A percentile compares a stretch with the other conserved stretches of the same genome.
phyloP scores from a whole-genome alignment of 495 filamentous ascomycete species.

The Evernia prunastri region DNA sequence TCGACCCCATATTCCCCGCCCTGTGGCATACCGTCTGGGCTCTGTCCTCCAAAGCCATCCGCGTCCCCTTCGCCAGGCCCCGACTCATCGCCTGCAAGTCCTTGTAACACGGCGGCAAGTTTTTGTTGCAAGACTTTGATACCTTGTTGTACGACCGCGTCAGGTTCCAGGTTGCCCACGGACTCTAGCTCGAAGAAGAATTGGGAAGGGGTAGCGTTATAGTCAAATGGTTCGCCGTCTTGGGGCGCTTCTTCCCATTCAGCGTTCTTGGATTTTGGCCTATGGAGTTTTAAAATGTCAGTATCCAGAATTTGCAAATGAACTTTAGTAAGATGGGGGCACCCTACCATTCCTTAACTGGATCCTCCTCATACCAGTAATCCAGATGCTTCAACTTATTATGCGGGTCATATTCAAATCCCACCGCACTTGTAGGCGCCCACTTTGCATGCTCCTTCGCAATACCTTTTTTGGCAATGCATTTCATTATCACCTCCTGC shows the following conservation, averaged over 20 bases:
- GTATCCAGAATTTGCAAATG: background rate
- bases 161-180: conserved; percentile 78
- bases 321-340: no score
- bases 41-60: conserved; percentile 49
- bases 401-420: conserved; percentile 96
- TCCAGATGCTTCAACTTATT: conserved; percentile 87
- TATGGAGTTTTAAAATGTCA: conserved; percentile 29
- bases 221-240: conserved; percentile 82
- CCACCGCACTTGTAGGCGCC: conserved; percentile 84
- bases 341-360: conserved; percentile 79
- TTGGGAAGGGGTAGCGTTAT: conserved; percentile 70
- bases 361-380: conserved; percentile 87
- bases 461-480: conserved; percentile 95
- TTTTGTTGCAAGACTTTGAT: conserved; percentile 88
- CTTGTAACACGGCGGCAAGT: conserved; percentile 74
- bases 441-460: conserved; percentile 99
- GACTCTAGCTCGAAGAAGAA: conserved; percentile 95
- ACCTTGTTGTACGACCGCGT: conserved; percentile 78
- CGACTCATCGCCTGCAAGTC: conserved; percentile 49
- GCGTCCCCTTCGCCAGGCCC: conserved; percentile 46
- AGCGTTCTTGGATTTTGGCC: conserved; percentile 81
- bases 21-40: conserved; percentile 51
- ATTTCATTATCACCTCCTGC: conserved; percentile 82
- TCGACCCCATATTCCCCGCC: conserved; percentile 52
- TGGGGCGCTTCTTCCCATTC: conserved; percentile 76